Evolutionary conservation across 345 rosid genomes (phyloP).

Genomic region (Geranium brycei): DNA sequence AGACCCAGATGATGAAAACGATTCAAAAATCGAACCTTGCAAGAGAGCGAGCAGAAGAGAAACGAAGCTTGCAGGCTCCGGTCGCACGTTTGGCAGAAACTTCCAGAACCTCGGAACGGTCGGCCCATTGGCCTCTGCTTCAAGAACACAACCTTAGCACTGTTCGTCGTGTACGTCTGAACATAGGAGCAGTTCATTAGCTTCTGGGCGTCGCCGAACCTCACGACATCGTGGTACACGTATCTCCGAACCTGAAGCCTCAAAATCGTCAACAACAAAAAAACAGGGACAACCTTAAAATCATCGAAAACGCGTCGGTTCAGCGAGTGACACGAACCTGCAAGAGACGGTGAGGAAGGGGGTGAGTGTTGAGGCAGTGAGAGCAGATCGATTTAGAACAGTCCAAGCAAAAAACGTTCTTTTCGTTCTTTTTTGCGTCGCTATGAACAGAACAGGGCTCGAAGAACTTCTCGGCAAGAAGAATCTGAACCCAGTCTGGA

Average conservation of each 20-base stretch:
- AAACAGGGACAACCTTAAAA: neutral
- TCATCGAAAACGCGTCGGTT: neutral
- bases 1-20: no score
- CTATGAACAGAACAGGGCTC: conserved; percentile 58
- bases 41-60: conserved; percentile 67
- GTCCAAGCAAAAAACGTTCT: conserved; percentile 67
- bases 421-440: conserved; percentile 63
- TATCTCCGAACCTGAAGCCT: conserved; percentile 65
- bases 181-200: conserved; percentile 64
- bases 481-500: conserved; percentile 38
- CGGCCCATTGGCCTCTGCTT: conserved; percentile 64
- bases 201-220: conserved; percentile 55
- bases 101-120: conserved; percentile 55
- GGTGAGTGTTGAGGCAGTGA: conserved; percentile 70
- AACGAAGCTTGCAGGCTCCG: conserved; percentile 59
- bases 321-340: conserved; percentile 30
- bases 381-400: conserved; percentile 67
- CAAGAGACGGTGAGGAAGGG: conserved; percentile 56
- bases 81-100: conserved; percentile 55
- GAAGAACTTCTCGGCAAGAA: conserved; percentile 69
- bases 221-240: conserved; percentile 68
- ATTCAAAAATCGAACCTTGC: conserved; percentile 48
- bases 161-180: conserved; percentile 79
- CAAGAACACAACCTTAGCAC: conserved; percentile 72
- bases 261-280: neutral